Conservation (phyloP, 129 eudicot species). For the Calendula officinalis region DNA sequence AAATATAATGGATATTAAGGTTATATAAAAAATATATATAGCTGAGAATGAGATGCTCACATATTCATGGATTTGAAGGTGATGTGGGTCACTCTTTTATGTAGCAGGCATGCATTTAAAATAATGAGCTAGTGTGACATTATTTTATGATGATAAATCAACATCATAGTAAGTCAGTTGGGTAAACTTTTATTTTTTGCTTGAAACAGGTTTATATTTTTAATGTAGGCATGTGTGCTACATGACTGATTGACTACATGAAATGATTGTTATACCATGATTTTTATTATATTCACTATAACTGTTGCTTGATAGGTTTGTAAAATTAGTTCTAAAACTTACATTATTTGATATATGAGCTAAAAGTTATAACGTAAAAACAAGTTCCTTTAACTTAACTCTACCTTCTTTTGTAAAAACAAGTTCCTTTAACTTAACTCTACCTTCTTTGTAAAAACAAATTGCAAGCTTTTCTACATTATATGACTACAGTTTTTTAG, state of each 20-base stretch:
- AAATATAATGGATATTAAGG: background rate
- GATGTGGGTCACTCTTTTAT: background rate
- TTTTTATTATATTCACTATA: too few relatives aligned
- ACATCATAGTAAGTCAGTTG: slow-evolving; percentile 12
- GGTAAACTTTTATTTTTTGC: slow-evolving; percentile 5
- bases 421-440: background rate
- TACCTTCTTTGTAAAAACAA: background rate
- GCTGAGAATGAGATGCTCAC: background rate
- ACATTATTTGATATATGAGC: background rate
- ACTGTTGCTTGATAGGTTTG: too few relatives aligned
- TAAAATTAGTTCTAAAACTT: too few relatives aligned
- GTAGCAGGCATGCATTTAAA: background rate
- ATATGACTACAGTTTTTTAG: too few relatives aligned
- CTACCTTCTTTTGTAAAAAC: background rate
- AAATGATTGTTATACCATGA: too few relatives aligned
- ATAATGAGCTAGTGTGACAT: slow-evolving; percentile 9
- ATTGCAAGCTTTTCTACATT: too few relatives aligned
- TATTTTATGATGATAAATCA: slow-evolving; percentile 3
- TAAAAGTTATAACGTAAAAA: too few relatives aligned
- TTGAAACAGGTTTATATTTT: slow-evolving; percentile 13
- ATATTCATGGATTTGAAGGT: background rate
- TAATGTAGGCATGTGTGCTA: slow-evolving; percentile 18
- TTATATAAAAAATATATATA: background rate
- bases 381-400: background rate
- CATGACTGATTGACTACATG: too few relatives aligned